phyloP scores from a whole-genome alignment of 768 basidiomycete species.

The Tricholoma sp. region DNA sequence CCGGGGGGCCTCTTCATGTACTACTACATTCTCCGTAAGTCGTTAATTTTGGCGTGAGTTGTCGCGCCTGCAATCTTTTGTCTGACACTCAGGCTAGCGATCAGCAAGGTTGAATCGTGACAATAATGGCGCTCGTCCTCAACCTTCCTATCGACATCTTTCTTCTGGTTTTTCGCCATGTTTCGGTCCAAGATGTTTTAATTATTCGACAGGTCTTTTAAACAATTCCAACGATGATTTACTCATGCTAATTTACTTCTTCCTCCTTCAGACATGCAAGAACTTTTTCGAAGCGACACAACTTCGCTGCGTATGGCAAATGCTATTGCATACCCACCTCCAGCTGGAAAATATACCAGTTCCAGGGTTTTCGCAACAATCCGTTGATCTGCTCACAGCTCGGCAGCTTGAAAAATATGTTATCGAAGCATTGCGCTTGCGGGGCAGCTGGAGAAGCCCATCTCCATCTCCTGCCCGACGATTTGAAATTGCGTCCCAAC shows the following conservation, averaged over 20 bases:
- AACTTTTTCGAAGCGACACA: conserved; percentile 36
- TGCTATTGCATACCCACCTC: conserved; percentile 37
- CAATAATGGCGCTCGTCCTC: conserved; percentile 8
- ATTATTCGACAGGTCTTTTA: conserved; percentile 41
- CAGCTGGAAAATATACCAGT: conserved; percentile 40
- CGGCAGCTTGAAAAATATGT: conserved; percentile 40
- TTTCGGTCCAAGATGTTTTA: conserved; percentile 37
- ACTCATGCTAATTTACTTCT: neutral
- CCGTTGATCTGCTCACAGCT: conserved; percentile 32
- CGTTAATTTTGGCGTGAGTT: neutral
- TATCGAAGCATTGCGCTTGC: conserved; percentile 35
- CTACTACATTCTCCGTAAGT: neutral
- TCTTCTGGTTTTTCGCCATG: conserved; percentile 35
- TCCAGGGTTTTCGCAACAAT: conserved; percentile 29
- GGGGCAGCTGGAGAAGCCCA: conserved; percentile 44
- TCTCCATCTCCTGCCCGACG: conserved; percentile 27
- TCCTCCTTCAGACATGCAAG: conserved; percentile 40
- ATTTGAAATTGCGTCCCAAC: conserved; percentile 19
- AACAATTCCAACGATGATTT: neutral
- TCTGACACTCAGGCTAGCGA: too few relatives aligned
- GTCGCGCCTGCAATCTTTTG: neutral
- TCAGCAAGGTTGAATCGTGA: neutral
- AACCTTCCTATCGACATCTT: conserved; percentile 46
- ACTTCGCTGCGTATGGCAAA: conserved; percentile 46
- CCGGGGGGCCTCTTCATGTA: too few relatives aligned